Conservation (phyloP, 805 yeast species). For the Candida succiphila region DNA sequence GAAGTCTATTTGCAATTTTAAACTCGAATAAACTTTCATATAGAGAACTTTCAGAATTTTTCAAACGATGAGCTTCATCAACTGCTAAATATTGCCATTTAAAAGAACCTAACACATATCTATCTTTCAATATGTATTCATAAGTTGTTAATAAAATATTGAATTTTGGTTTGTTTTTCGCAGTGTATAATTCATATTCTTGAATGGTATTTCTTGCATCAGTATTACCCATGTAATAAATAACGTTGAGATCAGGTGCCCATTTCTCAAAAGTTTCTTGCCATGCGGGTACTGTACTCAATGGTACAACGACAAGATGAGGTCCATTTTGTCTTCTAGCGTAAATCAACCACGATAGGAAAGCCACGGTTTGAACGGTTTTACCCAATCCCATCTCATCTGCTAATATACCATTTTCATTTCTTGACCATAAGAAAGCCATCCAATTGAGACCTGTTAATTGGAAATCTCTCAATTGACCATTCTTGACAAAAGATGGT, state of each 20-base stretch:
- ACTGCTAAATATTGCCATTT: constrained; percentile 97
- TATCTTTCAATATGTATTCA: constrained; percentile 90
- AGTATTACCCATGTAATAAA: constrained; percentile 89
- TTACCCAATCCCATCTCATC: constrained; percentile 99
- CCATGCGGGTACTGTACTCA: constrained; percentile 97
- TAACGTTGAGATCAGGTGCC: constrained; percentile 93
- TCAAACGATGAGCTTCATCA: constrained; percentile 96
- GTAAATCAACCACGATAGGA: constrained; percentile 87
- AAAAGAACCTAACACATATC: constrained; percentile 66
- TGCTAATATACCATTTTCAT: constrained; percentile 94
- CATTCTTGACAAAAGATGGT: constrained; percentile 83
- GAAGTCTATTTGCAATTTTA: constrained; percentile 71
- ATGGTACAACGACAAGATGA: constrained; percentile 90
- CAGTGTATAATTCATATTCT: constrained; percentile 70
- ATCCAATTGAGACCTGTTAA: constrained; percentile 98
- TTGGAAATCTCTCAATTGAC: constrained; percentile 93
- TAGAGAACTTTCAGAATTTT: constrained; percentile 86
- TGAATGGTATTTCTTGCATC: constrained; percentile 74
- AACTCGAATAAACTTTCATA: constrained; percentile 82
- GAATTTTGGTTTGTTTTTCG: constrained; percentile 67
- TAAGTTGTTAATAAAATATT: constrained; percentile 91
- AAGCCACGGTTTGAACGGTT: constrained; percentile 93
- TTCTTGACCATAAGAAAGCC: constrained; percentile 97
- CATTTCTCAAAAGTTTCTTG: constrained; percentile 96
- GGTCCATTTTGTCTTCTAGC: constrained; percentile 98